These are phyloP conservation scores for Filosporella fistucella DNA, from an alignment of 495 filamentous ascomycete genomes.

Conservation along the genomic window DNA sequence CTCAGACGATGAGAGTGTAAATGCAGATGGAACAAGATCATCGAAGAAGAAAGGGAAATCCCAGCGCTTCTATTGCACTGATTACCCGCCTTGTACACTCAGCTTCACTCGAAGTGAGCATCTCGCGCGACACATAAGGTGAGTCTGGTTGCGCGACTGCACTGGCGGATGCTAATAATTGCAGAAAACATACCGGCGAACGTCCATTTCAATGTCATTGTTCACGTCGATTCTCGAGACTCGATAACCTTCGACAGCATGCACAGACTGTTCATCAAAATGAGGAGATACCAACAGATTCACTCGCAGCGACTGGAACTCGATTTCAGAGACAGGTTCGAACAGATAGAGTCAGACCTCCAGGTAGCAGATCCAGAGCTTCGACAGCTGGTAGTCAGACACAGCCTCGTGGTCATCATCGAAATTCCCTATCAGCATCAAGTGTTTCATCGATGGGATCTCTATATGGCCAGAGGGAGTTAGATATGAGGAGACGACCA, in stretches of 20 bases:
- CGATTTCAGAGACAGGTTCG: conserved; percentile 92
- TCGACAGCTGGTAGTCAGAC: conserved; percentile 62
- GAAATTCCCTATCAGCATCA: conserved; percentile 77
- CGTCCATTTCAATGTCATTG: conserved; percentile 98
- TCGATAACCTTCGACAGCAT: conserved; percentile 95
- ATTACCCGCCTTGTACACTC: conserved; percentile 89
- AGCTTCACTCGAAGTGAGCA: conserved; percentile 98
- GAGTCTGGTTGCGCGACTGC: conserved; percentile 19
- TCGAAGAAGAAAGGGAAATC: conserved; percentile 99
- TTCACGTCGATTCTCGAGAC: conserved; percentile 87
- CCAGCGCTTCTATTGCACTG: conserved; percentile 95
- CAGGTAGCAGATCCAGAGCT: conserved; percentile 65
- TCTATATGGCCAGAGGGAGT: conserved; percentile 49
- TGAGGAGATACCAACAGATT: conserved; percentile 92
- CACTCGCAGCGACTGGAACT: conserved; percentile 88
- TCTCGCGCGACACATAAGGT: conserved; percentile 90
- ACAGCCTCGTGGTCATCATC: conserved; percentile 69
- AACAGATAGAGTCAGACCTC: conserved; percentile 67
- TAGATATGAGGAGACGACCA: conserved; percentile 66
- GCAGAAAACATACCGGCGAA: conserved; percentile 94
- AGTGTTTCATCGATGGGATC: conserved; percentile 77
- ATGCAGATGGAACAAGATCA: conserved; percentile 48
- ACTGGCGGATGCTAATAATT: conserved; percentile 23
- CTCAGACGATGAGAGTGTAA: conserved; percentile 75
- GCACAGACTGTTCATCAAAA: conserved; percentile 97